phyloP scores from a whole-genome alignment of 306 rosid species.

The Prinsepia uniflora region DNA sequence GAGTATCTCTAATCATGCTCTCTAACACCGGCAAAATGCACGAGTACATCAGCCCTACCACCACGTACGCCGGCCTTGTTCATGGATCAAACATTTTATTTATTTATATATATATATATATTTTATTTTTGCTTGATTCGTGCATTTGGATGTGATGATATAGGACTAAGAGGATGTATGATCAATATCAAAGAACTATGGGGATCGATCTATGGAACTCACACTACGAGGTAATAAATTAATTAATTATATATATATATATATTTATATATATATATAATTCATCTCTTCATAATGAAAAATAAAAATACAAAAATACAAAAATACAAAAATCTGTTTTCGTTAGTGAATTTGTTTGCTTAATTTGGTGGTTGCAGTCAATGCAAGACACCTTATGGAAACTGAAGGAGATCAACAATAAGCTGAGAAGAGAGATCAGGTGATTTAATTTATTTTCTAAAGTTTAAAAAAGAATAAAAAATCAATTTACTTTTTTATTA shows the following conservation, averaged over 20 bases:
- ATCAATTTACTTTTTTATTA: not conserved
- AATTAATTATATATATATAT: no score
- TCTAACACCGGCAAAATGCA: constrained; percentile 56
- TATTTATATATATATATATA: not conserved
- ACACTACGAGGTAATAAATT: constrained; percentile 57
- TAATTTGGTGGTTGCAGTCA: constrained; percentile 31
- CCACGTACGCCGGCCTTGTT: constrained; percentile 29
- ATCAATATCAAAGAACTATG: constrained; percentile 55
- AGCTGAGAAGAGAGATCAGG: constrained; percentile 74
- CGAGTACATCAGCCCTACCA: constrained; percentile 56
- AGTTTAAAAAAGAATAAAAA: not conserved
- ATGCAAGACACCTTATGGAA: constrained; percentile 62
- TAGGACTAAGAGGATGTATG: constrained; percentile 60
- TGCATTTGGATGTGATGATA: not conserved
- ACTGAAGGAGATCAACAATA: constrained; percentile 53
- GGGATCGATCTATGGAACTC: constrained; percentile 64
- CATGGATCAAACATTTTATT: not conserved
- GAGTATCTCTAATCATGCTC: constrained; percentile 77
- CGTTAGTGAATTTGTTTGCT: not conserved
- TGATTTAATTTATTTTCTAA: constrained; percentile 2
- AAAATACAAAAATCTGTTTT: not conserved
- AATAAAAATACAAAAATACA: not conserved
- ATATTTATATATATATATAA: no score
- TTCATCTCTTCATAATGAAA: no score
- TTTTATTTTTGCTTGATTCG: not conserved